Base-by-base conservation (phyloP, 1,284 basidiomycete species). In the Pascua guehoae region DNA sequence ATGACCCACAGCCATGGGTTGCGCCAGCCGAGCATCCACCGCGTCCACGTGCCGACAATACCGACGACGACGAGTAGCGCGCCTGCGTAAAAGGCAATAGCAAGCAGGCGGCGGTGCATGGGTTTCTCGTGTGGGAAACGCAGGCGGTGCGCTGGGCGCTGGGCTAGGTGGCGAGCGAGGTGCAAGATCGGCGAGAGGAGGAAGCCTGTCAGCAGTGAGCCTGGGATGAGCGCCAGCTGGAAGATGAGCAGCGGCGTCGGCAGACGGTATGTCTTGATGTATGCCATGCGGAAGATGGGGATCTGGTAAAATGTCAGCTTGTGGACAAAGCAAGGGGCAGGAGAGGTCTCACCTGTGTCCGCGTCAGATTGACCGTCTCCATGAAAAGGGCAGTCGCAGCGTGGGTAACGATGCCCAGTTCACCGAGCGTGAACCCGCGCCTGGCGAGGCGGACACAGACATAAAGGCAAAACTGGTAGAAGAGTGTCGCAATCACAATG, bases 141-240 rank as follows among this genome's bases (percentile, higher is more conserved):
- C 17, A 97, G 84, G 5, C 94, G 87, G 68, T 92, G 89, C 8
- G 88, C 86, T 1, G 96, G 96, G 41, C 87, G 85, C 68, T 91
- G 91, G 0, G 95, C 94, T 59, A 96, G 88, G 71, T 93, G 87
- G 1, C 96, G 85, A 14, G 93, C 96, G 15, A 98, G 83, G 54
- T 93, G 88, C 15, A 99, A 87, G 11, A 98, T 81, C 0, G 96
- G 96, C 0, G 92, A 92, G n/a, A 98, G 84, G 12, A 97, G 80
- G 76, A 97, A 91, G 7, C 96, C 96, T 14, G 88, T 87, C 24
- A 98, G 81, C 57, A 98, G 85, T 0, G 92, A 89, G 32, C 96
- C 96, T 10, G 89, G 90, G 49, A 98, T 88, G 41, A 98, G 83
- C 0, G 96, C 92, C 43, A 95, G 83, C 73, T 98, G 96, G 74